Base-by-base conservation (phyloP, 805 yeast species). In the Yamadazyma paraphyllophila region DNA sequence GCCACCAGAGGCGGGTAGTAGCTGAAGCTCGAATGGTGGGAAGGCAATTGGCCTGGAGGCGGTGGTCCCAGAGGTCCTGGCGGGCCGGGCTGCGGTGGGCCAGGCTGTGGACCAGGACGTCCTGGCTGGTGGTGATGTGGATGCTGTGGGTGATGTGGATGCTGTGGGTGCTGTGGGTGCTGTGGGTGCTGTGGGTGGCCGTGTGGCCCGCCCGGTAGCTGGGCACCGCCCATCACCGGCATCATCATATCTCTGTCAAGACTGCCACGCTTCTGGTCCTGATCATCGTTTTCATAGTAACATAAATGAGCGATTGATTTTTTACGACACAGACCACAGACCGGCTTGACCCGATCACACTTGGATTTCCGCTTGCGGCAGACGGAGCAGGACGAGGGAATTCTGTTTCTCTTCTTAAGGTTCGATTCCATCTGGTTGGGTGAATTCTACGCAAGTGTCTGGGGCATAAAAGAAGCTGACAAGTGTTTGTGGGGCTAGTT, bases 301-400 rank as follows among this genome's bases (percentile, higher is more conserved):
- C 77, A 71, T 13, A 70, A 50, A 48, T 71, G 77, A 20, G 74
- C 73, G 30, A 71, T 66, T 40, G 72, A 67, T 51, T 70, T 71
- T 59, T 66, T 64, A 44, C 58, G 59, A 52, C 77, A 71, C 14
- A 69, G 53, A 12, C 77, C 76, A 54, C 77, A 71, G 7, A 69
- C 62, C 8, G 77, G 76, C 45, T 62, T 61, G 8, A 61, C 65
- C 34, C 75, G 53, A 55, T 71, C 77, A 58, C 77, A 71, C 47
- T 63, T 65, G 39, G 70, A 62, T 53, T 71, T 71, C 34, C 76
- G 54, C 50, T 69, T 69, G 25, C 77, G 64, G 51, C 77, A 71
- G 14, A 71, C 73, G 41, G 70, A 66, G 48, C 77, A 71, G 30
- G 73, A 67, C 6, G 74, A 66, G 15, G 74, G 73, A n/a, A 67